Percentiles rank a stretch among this genome's conserved stretches.
Evolutionary conservation across 176 grass and related monocot genomes (phyloP).

Genomic region (Tillandsia fasciculata): DNA sequence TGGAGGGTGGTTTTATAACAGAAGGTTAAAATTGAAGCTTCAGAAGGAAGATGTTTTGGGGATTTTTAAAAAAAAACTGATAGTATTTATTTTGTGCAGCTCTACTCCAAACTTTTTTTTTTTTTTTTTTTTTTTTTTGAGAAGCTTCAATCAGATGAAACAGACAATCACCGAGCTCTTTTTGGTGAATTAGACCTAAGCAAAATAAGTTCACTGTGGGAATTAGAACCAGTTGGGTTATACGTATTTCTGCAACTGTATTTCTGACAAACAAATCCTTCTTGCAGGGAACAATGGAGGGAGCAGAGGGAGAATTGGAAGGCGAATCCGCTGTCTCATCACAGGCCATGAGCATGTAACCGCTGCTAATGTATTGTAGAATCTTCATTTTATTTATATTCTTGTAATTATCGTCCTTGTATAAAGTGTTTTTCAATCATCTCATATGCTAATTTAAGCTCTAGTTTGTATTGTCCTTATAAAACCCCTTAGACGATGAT

Average conservation of each 20-base stretch:
- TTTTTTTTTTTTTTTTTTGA: no score
- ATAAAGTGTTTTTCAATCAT: conserved; percentile 24
- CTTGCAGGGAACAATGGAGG: conserved; percentile 34
- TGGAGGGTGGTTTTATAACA: no score
- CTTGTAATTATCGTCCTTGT: conserved; percentile 52
- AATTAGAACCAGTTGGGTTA: conserved; percentile 10
- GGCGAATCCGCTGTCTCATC: conserved; percentile 20
- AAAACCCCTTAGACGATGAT: neutral
- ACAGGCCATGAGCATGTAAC: conserved; percentile 1
- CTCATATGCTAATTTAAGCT: conserved; percentile 27
- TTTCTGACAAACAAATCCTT: conserved; percentile 4
- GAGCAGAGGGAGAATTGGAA: conserved; percentile 48
- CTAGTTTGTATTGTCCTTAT: neutral
- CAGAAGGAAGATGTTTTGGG: no score
- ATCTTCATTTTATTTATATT: conserved; percentile 39
- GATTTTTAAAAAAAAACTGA: no score
- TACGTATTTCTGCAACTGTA: conserved; percentile 10
- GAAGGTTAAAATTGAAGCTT: no score
- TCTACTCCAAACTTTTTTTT: no score
- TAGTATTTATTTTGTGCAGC: no score
- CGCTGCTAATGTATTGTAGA: conserved; percentile 43
- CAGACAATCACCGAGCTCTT: no score
- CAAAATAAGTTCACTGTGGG: neutral
- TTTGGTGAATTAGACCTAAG: no score
- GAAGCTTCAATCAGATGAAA: no score